Evolutionary conservation across 2,329 filamentous ascomycete genomes (phyloP), one percentile per base, ranked within the genome.

Genomic region (Cladosporium sp.): DNA sequence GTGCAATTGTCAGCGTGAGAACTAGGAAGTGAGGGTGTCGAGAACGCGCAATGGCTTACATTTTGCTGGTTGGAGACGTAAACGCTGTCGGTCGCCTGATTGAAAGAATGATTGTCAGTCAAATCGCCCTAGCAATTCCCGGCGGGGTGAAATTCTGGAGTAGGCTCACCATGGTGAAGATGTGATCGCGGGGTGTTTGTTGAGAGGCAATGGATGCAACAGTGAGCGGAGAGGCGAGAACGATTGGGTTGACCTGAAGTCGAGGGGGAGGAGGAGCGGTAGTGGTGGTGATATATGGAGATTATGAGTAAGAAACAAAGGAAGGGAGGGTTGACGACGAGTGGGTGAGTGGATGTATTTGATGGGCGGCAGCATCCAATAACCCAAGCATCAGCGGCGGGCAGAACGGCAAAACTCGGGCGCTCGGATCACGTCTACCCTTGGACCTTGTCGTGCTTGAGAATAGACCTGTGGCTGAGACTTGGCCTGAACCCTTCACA

Each of bases 1-100:
- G n/a, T n/a, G n/a, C n/a, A n/a, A 27, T 24, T 43, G 45, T 57
- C 49, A 43, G 55, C 27, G 58, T 34, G 58, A 17, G 32, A 3
- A n/a, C n/a, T 36, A 11, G 32, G 8, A n/a, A 7, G 15, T 36
- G 15, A n/a, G 13, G 13, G 32, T n/a, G n/a, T n/a, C 4, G 32
- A n/a, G 15, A 53, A 56, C 58, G 63, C 62, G 76, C 68, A 73
- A 72, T 71, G 44, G 68, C 73, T 69, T 61, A 76, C 73, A 59
- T 70, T 75, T 59, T 69, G 66, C 42, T 73, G 73, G 61, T 76
- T 76, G 63, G 73, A 76, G 60, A 74, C 54, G 55, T 71, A 69
- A 53, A 65, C 60, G 63, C 68, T 70, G 19, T 48, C 45, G 45
- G 45, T 47, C 18, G 43, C 43, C 45, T 40, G 9, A 15, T 7